A percentile compares a stretch with the other conserved stretches of the same genome.
Conservation (phyloP, 2,329 filamentous ascomycete genomes). For the Fulvia fulva region DNA sequence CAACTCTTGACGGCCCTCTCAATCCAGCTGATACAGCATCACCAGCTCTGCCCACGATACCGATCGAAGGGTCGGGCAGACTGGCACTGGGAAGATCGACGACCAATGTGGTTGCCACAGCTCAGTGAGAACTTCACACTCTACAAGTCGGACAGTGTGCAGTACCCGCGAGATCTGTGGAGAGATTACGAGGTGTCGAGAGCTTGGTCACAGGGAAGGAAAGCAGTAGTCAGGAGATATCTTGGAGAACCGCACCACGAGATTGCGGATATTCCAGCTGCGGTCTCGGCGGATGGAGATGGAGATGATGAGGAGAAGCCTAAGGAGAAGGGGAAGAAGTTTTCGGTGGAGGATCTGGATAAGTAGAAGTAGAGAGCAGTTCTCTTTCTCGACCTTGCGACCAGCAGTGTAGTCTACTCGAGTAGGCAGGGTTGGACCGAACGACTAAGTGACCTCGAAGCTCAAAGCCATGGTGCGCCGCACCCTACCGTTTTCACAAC, state of each 20-base stretch:
- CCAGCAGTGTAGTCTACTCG: too few relatives aligned
- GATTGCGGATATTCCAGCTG: neutral
- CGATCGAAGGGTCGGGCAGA: neutral
- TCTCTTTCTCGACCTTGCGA: too few relatives aligned
- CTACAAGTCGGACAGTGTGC: neutral
- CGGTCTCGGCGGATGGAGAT: neutral
- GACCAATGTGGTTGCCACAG: neutral
- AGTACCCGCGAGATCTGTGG: neutral
- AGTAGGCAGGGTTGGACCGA: too few relatives aligned
- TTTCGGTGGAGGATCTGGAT: neutral
- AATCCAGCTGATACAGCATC: neutral
- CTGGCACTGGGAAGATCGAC: neutral
- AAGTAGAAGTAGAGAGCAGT: neutral
- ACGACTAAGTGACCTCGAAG: too few relatives aligned
- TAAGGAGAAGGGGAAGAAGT: neutral
- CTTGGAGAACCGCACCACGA: neutral
- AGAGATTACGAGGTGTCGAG: neutral
- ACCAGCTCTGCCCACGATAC: neutral
- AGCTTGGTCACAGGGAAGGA: neutral
- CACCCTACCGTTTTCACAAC: neutral
- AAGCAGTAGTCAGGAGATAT: neutral
- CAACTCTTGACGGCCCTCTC: neutral
- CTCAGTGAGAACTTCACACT: neutral
- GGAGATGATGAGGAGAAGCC: neutral
- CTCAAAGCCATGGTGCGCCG: too few relatives aligned